Conservation (phyloP, 495 filamentous ascomycete genomes). For the Extremus antarcticus region DNA sequence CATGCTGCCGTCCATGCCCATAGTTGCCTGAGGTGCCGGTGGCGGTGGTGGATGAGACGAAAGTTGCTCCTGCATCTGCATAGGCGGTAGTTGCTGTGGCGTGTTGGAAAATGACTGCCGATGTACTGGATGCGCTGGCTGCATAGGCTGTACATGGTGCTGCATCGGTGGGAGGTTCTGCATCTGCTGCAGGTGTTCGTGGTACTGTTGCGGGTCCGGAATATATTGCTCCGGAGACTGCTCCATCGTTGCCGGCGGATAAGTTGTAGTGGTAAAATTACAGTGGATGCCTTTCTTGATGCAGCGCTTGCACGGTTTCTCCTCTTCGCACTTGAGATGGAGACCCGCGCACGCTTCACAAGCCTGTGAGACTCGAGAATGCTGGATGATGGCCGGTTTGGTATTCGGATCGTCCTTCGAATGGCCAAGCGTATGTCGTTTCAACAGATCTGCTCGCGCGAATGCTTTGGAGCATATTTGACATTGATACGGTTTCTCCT, state of each 20-base stretch:
- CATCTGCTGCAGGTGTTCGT: conserved; percentile 10
- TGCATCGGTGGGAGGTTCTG: conserved; percentile 10
- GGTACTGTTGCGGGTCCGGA: conserved; percentile 9
- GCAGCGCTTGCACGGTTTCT: conserved; percentile 28
- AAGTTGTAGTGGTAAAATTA: conserved; percentile 10
- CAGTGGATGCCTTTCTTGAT: conserved; percentile 23
- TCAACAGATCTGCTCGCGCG: conserved; percentile 24
- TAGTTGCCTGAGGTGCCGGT: background rate
- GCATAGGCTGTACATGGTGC: conserved; percentile 7
- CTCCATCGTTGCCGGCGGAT: background rate
- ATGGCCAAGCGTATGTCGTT: conserved; percentile 24
- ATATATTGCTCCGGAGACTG: conserved; percentile 10
- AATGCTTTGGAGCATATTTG: conserved; percentile 26
- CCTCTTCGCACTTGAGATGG: conserved; percentile 28
- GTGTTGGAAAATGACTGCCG: conserved; percentile 7
- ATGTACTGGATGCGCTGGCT: conserved; percentile 7
- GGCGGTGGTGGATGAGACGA: background rate
- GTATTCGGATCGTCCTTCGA: conserved; percentile 13
- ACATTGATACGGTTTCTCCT: conserved; percentile 27
- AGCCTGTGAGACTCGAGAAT: conserved; percentile 22
- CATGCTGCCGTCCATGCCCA: conserved; percentile 10
- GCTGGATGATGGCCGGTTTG: conserved; percentile 14
- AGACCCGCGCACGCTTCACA: conserved; percentile 27
- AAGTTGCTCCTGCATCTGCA: conserved; percentile 10
- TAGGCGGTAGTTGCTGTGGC: background rate